These are phyloP conservation scores for Pseudocercospora fuligena DNA, from an alignment of 2,329 filamentous ascomycete species.

Conservation along the genomic window DNA sequence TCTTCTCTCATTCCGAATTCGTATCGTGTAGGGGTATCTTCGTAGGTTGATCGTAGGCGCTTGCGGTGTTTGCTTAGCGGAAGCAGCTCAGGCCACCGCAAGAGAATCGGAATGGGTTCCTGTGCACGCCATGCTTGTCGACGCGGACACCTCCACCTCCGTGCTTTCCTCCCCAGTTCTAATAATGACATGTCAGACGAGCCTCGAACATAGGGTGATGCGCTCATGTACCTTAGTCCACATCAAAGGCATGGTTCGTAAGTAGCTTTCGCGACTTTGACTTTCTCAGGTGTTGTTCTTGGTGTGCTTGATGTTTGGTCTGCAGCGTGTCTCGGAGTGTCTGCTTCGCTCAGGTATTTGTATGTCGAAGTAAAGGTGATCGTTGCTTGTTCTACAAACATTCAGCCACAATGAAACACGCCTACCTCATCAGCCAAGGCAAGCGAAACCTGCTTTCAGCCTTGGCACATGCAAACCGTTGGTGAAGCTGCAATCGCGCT, in stretches of 20 bases:
- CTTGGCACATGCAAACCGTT: not conserved
- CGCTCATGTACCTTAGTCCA: conserved; percentile 47
- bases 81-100: conserved; percentile 60
- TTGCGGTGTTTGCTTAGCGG: conserved; percentile 18
- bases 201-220: not conserved
- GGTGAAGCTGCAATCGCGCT: not conserved
- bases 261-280: not conserved
- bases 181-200: not conserved
- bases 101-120: conserved; percentile 57
- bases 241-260: conserved; percentile 50
- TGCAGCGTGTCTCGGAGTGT: not conserved
- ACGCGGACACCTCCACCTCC: conserved; percentile 56
- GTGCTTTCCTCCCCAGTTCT: conserved; percentile 48
- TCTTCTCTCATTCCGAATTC: not conserved
- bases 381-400: conserved; percentile 6
- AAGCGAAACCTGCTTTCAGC: not conserved
- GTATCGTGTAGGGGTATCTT: conserved; percentile 1
- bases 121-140: conserved; percentile 57
- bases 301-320: not conserved
- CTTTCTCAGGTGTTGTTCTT: not conserved
- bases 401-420: conserved; percentile 8
- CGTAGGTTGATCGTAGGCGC: not conserved
- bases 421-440: conserved; percentile 5
- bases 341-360: not conserved
- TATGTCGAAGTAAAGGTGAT: not conserved